phyloP scores from a whole-genome alignment of 352 stramenopile genomes.

The Pythium biforme region DNA sequence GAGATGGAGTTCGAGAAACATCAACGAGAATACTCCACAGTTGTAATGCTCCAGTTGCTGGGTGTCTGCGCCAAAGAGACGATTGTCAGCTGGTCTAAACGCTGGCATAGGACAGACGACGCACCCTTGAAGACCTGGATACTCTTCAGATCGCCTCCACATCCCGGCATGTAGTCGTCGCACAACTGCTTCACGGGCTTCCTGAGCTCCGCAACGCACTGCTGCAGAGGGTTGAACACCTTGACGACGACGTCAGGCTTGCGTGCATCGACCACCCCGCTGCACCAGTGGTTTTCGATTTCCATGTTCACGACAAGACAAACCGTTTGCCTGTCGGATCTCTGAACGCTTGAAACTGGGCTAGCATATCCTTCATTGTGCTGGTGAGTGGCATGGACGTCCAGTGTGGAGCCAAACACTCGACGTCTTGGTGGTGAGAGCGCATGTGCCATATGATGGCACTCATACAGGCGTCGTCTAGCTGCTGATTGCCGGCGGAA shows the following conservation, averaged over 20 bases:
- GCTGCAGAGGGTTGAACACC: slow-evolving; percentile 5
- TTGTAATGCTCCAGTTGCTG: slow-evolving; percentile 7
- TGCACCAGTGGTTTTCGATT: not conserved
- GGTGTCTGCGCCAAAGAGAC: not conserved
- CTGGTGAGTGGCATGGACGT: not conserved
- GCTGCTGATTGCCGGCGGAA: not conserved
- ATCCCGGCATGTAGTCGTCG: not conserved
- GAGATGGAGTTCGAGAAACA: slow-evolving; percentile 3
- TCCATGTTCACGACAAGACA: slow-evolving; percentile 1
- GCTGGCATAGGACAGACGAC: not conserved
- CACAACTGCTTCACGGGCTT: not conserved
- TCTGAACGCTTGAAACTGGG: not conserved
- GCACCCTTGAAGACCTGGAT: not conserved
- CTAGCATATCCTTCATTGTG: not conserved
- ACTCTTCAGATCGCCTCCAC: not conserved
- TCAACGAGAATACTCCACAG: slow-evolving; percentile 4
- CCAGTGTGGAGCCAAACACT: not conserved
- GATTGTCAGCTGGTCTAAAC: too few species aligned
- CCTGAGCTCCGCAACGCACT: not conserved
- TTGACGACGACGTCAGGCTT: not conserved
- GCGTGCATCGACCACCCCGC: not conserved
- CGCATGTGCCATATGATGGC: not conserved
- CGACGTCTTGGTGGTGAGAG: not conserved
- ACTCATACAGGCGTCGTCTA: slow-evolving; percentile 5
- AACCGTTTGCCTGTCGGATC: not conserved